Evolutionary conservation across 257 asterid species (phyloP).

Genomic region (Solanum neorickii): DNA sequence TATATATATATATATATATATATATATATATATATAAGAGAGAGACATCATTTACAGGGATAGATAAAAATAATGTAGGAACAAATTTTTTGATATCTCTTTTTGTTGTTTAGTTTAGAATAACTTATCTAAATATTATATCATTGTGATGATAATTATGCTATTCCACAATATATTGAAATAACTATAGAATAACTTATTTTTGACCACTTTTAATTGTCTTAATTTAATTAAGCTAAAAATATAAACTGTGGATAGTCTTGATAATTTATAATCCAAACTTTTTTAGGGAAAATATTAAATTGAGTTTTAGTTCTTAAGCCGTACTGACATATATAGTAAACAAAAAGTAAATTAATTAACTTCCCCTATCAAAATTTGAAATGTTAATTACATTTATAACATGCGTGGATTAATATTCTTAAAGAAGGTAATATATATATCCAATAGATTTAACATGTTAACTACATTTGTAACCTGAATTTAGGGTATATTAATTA

Average conservation of each 20-base stretch:
- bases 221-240: neutral
- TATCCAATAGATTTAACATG: too few species aligned
- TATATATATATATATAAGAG: too few species aligned
- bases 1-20: too few species aligned
- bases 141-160: neutral
- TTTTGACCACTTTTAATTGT: too few species aligned
- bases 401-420: neutral
- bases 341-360: too few species aligned
- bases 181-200: neutral
- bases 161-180: too few species aligned
- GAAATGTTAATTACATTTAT: neutral
- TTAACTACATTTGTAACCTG: neutral
- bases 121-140: too few species aligned
- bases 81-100: too few species aligned
- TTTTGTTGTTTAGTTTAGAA: neutral
- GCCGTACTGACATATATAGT: neutral
- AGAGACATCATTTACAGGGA: neutral
- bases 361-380: neutral
- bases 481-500: neutral
- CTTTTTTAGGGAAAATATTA: too few species aligned
- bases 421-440: neutral
- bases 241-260: neutral
- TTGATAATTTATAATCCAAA: neutral
- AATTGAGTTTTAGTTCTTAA: neutral
- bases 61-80: too few species aligned